phyloP scores from a whole-genome alignment of 495 filamentous ascomycete species.

The Talaromyces ruber region DNA sequence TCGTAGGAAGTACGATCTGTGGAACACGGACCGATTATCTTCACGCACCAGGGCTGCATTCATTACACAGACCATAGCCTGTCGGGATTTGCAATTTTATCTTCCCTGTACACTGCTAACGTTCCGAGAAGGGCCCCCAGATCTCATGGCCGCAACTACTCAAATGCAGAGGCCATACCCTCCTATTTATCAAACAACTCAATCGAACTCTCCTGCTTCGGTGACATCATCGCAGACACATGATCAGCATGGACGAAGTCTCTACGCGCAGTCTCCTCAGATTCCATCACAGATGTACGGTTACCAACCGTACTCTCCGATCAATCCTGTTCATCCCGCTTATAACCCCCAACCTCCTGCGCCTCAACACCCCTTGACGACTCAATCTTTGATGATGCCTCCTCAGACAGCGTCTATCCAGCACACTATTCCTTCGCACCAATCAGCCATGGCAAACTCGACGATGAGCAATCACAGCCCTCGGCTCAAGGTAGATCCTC shows the following conservation, averaged over 20 bases:
- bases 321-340: constrained; percentile 61
- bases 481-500: constrained; percentile 24
- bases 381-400: constrained; percentile 58
- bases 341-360: constrained; percentile 68
- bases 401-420: constrained; percentile 44
- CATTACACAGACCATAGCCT: background rate
- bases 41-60: background rate
- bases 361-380: constrained; percentile 57
- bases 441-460: constrained; percentile 13
- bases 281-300: constrained; percentile 69
- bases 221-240: constrained; percentile 84
- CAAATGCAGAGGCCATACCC: constrained; percentile 81
- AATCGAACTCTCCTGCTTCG: constrained; percentile 93
- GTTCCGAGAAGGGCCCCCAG: constrained; percentile 58
- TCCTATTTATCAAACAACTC: constrained; percentile 83
- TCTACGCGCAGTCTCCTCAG: constrained; percentile 75
- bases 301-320: constrained; percentile 67
- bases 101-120: constrained; percentile 9
- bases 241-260: constrained; percentile 71
- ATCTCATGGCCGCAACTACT: constrained; percentile 83
- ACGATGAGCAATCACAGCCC: constrained; percentile 27
- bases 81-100: background rate
- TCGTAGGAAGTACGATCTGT: background rate
- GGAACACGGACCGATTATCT: background rate
- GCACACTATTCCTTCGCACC: constrained; percentile 41